phyloP scores from a whole-genome alignment of 1,284 basidiomycete genomes.

The Polyporus tsugae region DNA sequence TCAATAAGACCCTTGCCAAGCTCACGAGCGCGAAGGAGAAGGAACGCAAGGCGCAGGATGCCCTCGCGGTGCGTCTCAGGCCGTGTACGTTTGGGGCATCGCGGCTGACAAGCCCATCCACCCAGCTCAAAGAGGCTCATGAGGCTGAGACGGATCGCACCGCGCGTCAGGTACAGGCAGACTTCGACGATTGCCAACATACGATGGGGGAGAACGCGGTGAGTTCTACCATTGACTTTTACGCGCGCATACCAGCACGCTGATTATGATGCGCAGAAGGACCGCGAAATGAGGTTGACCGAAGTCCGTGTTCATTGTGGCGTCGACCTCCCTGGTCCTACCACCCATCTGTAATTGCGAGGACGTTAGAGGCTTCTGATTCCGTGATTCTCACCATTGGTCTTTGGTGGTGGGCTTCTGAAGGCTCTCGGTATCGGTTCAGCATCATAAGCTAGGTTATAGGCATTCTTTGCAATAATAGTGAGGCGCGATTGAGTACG shows the following conservation, averaged over 20 bases:
- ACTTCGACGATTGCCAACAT: constrained; percentile 25
- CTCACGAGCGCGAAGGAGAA: constrained; percentile 22
- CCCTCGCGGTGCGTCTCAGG: constrained; percentile 17
- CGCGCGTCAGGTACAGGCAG: constrained; percentile 19
- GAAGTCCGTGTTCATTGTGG: constrained; percentile 19
- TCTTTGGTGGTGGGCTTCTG: not conserved
- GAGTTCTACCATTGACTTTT: not conserved
- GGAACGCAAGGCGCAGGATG: constrained; percentile 20
- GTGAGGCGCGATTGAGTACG: too few relatives aligned
- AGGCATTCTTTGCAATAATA: too few relatives aligned
- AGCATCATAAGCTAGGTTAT: not conserved
- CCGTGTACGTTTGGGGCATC: not conserved
- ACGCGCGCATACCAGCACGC: not conserved
- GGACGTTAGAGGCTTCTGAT: not conserved
- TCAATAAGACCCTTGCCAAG: constrained; percentile 26
- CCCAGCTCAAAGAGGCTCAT: constrained; percentile 19
- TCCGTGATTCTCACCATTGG: not conserved
- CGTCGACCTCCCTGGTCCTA: not conserved
- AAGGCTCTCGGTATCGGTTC: not conserved
- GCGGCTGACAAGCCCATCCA: not conserved
- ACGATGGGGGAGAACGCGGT: constrained; percentile 27
- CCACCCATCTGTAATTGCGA: not conserved
- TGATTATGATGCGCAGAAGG: constrained; percentile 12
- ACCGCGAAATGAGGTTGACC: constrained; percentile 26
- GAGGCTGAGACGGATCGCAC: constrained; percentile 17